Base-by-base conservation (phyloP, 1,284 basidiomycete genomes). In the Peniophora sp. region DNA sequence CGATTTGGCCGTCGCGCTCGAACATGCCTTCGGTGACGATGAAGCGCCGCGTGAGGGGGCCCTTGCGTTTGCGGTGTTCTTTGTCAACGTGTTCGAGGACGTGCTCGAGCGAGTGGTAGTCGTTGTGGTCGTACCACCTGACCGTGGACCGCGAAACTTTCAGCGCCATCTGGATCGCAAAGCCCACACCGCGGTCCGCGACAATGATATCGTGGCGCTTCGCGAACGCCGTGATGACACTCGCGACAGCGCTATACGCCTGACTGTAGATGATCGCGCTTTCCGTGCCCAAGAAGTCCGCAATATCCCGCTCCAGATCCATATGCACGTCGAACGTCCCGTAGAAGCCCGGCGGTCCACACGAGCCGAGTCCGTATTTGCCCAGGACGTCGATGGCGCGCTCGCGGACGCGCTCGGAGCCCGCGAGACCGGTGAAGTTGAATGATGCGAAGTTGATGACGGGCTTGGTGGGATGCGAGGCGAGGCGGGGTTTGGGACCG, bases 181-280 rank as follows among this genome's bases (percentile, higher is more conserved):
- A 95, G 69, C 92, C 97, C 60, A 96, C 87, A 39, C 87, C 85
- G 24, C 92, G 83, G 67, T 99, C 97, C 2, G 93, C 95, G n/a
- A 99, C 90, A 62, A 99, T 96, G 60, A 98, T 85, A 62, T 99
- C 97, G 3, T 95, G 95, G 57, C 97, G 86, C 67, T 99, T 99
- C 72, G 90, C 92, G 66, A 98, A 99, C 1, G 96, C 92, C 0
- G 96, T 92, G 54, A 99, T 98, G 61, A 96, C 94, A 20, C 93
- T 97, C 2, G 91, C 86, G 57, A 93, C 83, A 51, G 94, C 94
- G 12, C 89, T 85, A 69, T 97, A 99, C 8, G 85, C 88, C 70
- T 99, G 97, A 2, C 94, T 87, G 70, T 99, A 99, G 57, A 98
- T 79, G 65, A 99, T 99, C 36, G 88, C 74, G 1, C 85, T 76